phyloP scores from a whole-genome alignment of 768 basidiomycete species.

The Erythrobasidium yunnanense region DNA sequence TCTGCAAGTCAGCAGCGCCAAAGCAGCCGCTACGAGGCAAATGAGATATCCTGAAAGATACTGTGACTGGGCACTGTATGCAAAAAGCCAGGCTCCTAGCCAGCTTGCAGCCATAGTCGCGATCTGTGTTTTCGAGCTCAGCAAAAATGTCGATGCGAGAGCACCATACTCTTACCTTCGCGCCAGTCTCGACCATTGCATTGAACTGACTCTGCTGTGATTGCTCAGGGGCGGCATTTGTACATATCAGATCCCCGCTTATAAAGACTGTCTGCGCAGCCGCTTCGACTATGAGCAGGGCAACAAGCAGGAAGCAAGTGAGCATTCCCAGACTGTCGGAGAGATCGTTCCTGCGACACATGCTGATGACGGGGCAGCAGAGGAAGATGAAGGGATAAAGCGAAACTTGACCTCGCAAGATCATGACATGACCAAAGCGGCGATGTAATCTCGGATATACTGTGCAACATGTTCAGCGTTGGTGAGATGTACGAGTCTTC shows the following conservation, averaged over 20 bases:
- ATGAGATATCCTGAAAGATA: conserved; percentile 4
- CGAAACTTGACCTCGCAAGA: conserved; percentile 5
- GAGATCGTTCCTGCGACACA: neutral
- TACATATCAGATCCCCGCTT: neutral
- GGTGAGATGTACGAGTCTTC: neutral
- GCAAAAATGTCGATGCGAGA: neutral
- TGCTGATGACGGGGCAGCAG: neutral
- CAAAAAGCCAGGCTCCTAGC: conserved; percentile 6
- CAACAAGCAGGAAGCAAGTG: conserved; percentile 1
- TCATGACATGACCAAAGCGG: neutral
- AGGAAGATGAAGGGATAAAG: conserved; percentile 6
- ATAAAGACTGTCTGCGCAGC: conserved; percentile 12
- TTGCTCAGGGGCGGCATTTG: conserved; percentile 10
- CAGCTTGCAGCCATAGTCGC: neutral
- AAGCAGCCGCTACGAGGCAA: neutral
- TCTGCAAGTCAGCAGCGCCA: neutral
- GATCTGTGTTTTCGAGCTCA: neutral
- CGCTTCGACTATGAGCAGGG: neutral
- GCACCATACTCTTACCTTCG: neutral
- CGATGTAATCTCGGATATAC: conserved; percentile 15
- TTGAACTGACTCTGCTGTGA: neutral
- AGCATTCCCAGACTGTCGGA: neutral
- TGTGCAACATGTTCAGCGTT: neutral
- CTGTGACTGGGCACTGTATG: conserved; percentile 8
- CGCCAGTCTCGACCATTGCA: neutral